Evolutionary conservation across 2,329 filamentous ascomycete species (phyloP).

Genomic region (Rosellinia necatrix): DNA sequence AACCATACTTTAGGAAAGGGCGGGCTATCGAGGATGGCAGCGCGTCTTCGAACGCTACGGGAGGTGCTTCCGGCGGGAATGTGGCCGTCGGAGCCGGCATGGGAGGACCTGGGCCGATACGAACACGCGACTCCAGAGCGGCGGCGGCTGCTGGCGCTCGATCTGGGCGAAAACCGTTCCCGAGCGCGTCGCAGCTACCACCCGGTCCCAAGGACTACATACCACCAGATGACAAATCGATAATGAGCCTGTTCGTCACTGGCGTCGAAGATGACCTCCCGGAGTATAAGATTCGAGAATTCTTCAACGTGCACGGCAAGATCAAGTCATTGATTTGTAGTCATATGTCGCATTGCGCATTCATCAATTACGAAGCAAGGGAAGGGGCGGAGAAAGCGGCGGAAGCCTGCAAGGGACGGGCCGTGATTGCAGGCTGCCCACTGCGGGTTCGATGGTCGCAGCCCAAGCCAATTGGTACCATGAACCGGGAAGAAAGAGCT

Average conservation of each 20-base stretch:
- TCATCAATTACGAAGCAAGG: constrained; percentile 89
- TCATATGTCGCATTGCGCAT: constrained; percentile 96
- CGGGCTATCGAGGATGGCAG: constrained; percentile 68
- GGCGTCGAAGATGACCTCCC: constrained; percentile 96
- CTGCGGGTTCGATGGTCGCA: constrained; percentile 90
- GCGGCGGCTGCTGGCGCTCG: constrained; percentile 55
- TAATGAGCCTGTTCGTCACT: constrained; percentile 93
- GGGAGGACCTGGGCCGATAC: constrained; percentile 75
- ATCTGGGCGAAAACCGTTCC: constrained; percentile 63
- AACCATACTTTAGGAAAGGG: constrained; percentile 93
- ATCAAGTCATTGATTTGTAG: constrained; percentile 93
- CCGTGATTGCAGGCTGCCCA: constrained; percentile 88
- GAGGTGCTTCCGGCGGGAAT: constrained; percentile 50
- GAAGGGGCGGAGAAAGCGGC: constrained; percentile 86
- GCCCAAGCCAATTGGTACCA: constrained; percentile 87
- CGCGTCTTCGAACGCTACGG: constrained; percentile 44
- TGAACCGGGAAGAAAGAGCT: constrained; percentile 84
- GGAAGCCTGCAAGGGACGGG: constrained; percentile 81
- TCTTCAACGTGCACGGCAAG: constrained; percentile 87
- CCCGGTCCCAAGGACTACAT: constrained; percentile 83
- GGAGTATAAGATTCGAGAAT: constrained; percentile 86
- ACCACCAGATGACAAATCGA: constrained; percentile 80
- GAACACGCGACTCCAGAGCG: constrained; percentile 69
- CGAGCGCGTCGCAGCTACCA: constrained; percentile 73
- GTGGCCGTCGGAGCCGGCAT: constrained; percentile 59